A percentile compares a stretch with the other conserved stretches of the same genome.
These are phyloP conservation scores for Sesbania bispinosa DNA, from an alignment of 306 rosid genomes.

Conservation along the genomic window DNA sequence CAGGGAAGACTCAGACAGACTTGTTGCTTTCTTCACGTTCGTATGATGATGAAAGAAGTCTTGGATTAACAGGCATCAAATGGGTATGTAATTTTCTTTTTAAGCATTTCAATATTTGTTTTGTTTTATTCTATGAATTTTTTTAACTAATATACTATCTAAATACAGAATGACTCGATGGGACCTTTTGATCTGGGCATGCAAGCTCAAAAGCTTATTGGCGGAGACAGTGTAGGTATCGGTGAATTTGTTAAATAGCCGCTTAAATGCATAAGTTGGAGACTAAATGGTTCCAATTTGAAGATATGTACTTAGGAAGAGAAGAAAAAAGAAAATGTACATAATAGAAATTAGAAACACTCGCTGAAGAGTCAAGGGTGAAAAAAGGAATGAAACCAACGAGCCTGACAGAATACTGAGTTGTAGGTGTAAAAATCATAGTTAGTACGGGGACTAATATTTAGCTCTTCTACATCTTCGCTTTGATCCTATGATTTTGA, in stretches of 20 bases:
- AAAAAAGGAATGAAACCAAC: constrained; percentile 3
- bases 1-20: constrained; percentile 43
- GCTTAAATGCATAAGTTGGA: constrained; percentile 31
- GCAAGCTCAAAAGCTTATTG: constrained; percentile 46
- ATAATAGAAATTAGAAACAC: constrained; percentile 21
- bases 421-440: neutral
- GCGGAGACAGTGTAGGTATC: constrained; percentile 44
- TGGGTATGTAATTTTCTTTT: constrained; percentile 56
- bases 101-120: neutral
- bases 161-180: constrained; percentile 61
- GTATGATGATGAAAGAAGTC: constrained; percentile 69
- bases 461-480: neutral
- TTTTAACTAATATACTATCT: constrained; percentile 16
- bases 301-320: constrained; percentile 9
- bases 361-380: neutral
- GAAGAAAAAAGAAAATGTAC: constrained; percentile 18
- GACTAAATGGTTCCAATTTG: constrained; percentile 14
- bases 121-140: neutral
- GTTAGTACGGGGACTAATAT: neutral
- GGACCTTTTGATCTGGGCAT: constrained; percentile 88
- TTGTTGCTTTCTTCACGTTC: constrained; percentile 35
- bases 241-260: constrained; percentile 50
- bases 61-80: constrained; percentile 74
- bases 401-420: neutral
- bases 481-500: neutral